Percentiles rank a stretch among this genome's conserved stretches.
phyloP scores from a whole-genome alignment of 1,284 basidiomycete species.

The Leccinum angustisporum region DNA sequence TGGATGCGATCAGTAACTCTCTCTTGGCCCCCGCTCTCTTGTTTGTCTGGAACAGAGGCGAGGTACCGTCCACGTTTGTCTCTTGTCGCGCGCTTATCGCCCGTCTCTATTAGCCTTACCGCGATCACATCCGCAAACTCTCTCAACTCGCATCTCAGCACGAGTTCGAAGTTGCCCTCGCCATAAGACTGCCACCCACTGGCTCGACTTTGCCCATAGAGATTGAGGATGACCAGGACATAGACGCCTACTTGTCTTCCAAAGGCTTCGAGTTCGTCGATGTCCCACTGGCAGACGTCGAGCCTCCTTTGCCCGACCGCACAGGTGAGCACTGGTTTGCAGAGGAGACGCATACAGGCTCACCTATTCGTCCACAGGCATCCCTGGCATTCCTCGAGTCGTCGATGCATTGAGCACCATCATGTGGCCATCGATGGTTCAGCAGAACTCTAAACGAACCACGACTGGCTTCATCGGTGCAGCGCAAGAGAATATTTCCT shows the following conservation, averaged over 20 bases:
- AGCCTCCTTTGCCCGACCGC: slow-evolving; percentile 13
- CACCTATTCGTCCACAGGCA: slow-evolving; percentile 37
- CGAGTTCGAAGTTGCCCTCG: slow-evolving; percentile 70
- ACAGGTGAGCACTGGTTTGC: slow-evolving; percentile 15
- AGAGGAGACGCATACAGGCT: background rate
- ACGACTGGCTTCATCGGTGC: slow-evolving; percentile 1
- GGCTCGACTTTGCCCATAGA: slow-evolving; percentile 10
- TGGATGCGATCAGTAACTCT: slow-evolving; percentile 33
- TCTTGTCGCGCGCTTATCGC: slow-evolving; percentile 17
- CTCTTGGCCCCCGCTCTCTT: slow-evolving; percentile 61
- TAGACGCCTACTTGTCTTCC: slow-evolving; percentile 64
- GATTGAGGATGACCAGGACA: slow-evolving; percentile 42
- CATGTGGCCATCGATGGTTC: slow-evolving; percentile 79
- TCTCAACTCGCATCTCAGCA: slow-evolving; percentile 45
- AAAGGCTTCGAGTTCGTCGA: slow-evolving; percentile 75
- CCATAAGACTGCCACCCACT: slow-evolving; percentile 47
- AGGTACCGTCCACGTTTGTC: slow-evolving; percentile 43
- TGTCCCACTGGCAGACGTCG: slow-evolving; percentile 27
- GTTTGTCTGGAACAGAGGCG: slow-evolving; percentile 64
- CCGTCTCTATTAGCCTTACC: slow-evolving; percentile 47
- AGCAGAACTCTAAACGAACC: slow-evolving; percentile 7
- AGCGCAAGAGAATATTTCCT: slow-evolving; percentile 9
- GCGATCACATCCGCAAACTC: slow-evolving; percentile 51
- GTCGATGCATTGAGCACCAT: slow-evolving; percentile 77
- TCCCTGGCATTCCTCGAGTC: slow-evolving; percentile 64